A percentile compares a stretch with the other conserved stretches of the same genome.
phyloP scores from a whole-genome alignment of 2,329 filamentous ascomycete species.

The Curvularia sp. region DNA sequence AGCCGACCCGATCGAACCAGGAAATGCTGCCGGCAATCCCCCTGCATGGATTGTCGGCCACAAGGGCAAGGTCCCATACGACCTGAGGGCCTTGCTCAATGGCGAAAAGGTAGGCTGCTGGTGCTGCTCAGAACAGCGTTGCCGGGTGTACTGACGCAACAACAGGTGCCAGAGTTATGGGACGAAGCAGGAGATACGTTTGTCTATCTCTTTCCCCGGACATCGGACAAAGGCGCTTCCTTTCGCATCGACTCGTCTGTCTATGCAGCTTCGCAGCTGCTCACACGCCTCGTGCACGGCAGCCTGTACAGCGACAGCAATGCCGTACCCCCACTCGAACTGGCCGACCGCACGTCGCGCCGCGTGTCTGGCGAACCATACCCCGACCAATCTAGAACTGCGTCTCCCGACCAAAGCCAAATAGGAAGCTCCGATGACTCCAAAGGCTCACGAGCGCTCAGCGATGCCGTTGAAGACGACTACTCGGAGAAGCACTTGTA shows the following conservation, averaged over 20 bases:
- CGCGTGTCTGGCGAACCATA: conserved; percentile 31
- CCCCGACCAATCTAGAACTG: conserved; percentile 42
- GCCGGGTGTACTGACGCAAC: conserved; percentile 19
- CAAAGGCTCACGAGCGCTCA: conserved; percentile 58
- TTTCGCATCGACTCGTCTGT: conserved; percentile 68
- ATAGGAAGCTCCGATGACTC: conserved; percentile 54
- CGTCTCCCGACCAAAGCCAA: conserved; percentile 44
- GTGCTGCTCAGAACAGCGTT: conserved; percentile 8
- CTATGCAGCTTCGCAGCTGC: conserved; percentile 63
- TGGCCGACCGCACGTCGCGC: conserved; percentile 32
- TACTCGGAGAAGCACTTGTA: conserved; percentile 63
- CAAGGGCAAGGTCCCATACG: conserved; percentile 64
- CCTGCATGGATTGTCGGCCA: conserved; percentile 67
- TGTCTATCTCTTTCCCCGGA: conserved; percentile 68
- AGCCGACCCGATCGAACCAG: conserved; percentile 28
- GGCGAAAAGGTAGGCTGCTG: conserved; percentile 58
- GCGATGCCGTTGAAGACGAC: conserved; percentile 58
- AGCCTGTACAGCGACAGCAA: conserved; percentile 55
- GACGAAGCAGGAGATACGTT: conserved; percentile 68
- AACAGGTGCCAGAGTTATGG: conserved; percentile 66
- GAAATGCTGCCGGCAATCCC: conserved; percentile 29
- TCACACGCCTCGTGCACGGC: conserved; percentile 64
- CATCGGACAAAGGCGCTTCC: conserved; percentile 63
- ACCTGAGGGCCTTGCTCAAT: conserved; percentile 58
- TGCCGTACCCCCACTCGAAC: conserved; percentile 24